Evolutionary conservation across 352 stramenopile species (phyloP), one percentile per base, ranked within the genome.

Genomic region (Pythium aquatile): DNA sequence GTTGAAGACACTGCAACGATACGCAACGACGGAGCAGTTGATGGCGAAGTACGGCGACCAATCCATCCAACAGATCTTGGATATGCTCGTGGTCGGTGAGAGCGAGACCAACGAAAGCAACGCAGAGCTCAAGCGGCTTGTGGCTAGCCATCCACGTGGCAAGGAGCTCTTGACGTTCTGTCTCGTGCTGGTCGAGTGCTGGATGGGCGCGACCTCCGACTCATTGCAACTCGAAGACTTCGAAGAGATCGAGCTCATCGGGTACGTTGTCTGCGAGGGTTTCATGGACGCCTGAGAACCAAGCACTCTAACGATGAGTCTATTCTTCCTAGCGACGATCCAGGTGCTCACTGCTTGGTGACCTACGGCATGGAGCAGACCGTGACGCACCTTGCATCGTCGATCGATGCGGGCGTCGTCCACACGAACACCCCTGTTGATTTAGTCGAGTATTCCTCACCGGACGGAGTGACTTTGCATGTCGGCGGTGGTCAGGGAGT

Each of bases 191-290:
- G 76, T 87, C 33, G 78, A 89, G 61, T 65, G 81, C 49, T 89
- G 78, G 76, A 84, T 89, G 66, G 80, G 80, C 3, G 65, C 77
- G 7, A 75, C 74, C 3, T 72, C 75, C 0, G 71, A 87, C 28
- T 65, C 72, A 35, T 62, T 89, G 16, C 78, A 87, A 61, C 71
- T 89, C 16, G 80, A 85, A 28, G 74, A 85, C 58, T 89, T 89
- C 52, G 49, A 71, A 17, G 75, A 83, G 32, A 76, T 73, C 14
- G 77, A 87, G 11, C 48, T 87, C 26, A 78, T 87, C 26, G 77
- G 77, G 79, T 88, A 64, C 13, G 73, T 66, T n/a, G 24, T 24
- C 13, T 20, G 3, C 3, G 55, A 32, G 39, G 13, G 6, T 20
- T n/a, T 47, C 17, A 24, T 14, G 47, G 28, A 53, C 52, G 1